Conservation (phyloP, 495 filamentous ascomycete genomes). For the Rostrohypoxylon terebratum region DNA sequence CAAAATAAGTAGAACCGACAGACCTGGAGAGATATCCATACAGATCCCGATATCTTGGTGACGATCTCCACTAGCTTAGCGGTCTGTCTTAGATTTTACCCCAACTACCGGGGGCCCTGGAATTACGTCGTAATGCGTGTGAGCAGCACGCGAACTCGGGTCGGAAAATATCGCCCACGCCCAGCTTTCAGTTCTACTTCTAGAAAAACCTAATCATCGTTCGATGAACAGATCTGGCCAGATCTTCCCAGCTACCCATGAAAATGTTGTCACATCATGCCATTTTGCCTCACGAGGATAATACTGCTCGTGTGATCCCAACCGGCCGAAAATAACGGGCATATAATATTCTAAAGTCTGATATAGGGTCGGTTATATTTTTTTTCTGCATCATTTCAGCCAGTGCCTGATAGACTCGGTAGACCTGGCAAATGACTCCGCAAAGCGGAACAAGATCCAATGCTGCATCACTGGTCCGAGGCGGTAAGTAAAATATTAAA, state of each 20-base stretch:
- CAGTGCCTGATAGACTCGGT: neutral
- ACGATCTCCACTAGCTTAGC: neutral
- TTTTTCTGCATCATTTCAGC: slow-evolving; percentile 27
- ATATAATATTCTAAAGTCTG: neutral
- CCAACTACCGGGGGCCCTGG: slow-evolving; percentile 22
- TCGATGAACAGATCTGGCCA: slow-evolving; percentile 36
- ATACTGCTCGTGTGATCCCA: slow-evolving; percentile 23
- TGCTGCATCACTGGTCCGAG: slow-evolving; percentile 20
- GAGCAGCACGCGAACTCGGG: slow-evolving; percentile 16
- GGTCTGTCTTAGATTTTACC: slow-evolving; percentile 30
- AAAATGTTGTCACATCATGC: slow-evolving; percentile 42
- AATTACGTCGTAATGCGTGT: slow-evolving; percentile 23
- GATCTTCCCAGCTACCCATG: slow-evolving; percentile 35
- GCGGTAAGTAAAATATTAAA: slow-evolving; percentile 34
- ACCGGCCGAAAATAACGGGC: neutral
- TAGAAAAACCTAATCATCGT: slow-evolving; percentile 37
- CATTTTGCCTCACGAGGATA: slow-evolving; percentile 28
- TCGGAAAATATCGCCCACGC: slow-evolving; percentile 19
- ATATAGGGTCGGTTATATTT: slow-evolving; percentile 30
- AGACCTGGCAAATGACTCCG: slow-evolving; percentile 20
- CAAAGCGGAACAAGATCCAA: slow-evolving; percentile 16
- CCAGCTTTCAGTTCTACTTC: slow-evolving; percentile 39
- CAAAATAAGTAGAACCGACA: slow-evolving; percentile 13
- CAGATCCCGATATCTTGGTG: slow-evolving; percentile 2
- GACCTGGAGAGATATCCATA: neutral